Evolutionary conservation across 345 rosid species (phyloP), one percentile per base, ranked within the genome.

Genomic region (Erucastrum elatum): DNA sequence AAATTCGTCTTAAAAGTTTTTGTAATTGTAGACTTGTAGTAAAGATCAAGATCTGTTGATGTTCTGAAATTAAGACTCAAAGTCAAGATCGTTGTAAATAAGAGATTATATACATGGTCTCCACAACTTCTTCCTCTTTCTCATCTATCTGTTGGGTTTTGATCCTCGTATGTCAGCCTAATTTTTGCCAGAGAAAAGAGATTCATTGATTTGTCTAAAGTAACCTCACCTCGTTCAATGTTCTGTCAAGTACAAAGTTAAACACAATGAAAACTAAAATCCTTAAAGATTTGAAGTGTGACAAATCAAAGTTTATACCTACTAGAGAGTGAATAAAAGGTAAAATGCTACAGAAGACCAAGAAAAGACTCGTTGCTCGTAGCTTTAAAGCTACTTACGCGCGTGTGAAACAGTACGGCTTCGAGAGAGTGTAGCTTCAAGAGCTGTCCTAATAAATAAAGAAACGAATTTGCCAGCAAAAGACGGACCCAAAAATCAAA

Each of bases 401-500:
- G 80, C 80, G 80, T 80, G 68, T 0, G 2, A 3, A 10, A 1
- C 37, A 70, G 17, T 6, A 0, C 4, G n/a, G n/a, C 0, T 7
- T 0, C 5, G 25, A 11, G 83, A 64, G 76, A n/a, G 65, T 4
- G 56, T 71, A 61, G 5, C 4, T 10, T 4, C 21, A 16, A 16
- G 30, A 75, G 80, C 44, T 81, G 58, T 71, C 80, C 64, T 34
- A 60, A 49, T 81, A 11, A 75, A 80, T 75, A 80, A 80, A 44
- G 56, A 74, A 70, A 65, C 76, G 76, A 80, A 70, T 70, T 80
- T 70, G 80, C 80, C 83, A 80, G 72, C 76, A 80, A 70, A 80
- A 64, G 72, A 70, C 69, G 76, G 80, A 65, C 79, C 75, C 56
- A 80, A 67, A 80, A 74, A 35, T 35, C 9, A 35, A 35, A 33